A percentile compares a stretch with the other conserved stretches of the same genome.
These are phyloP conservation scores for Salix exigua DNA, from an alignment of 345 rosid species.

Conservation along the genomic window DNA sequence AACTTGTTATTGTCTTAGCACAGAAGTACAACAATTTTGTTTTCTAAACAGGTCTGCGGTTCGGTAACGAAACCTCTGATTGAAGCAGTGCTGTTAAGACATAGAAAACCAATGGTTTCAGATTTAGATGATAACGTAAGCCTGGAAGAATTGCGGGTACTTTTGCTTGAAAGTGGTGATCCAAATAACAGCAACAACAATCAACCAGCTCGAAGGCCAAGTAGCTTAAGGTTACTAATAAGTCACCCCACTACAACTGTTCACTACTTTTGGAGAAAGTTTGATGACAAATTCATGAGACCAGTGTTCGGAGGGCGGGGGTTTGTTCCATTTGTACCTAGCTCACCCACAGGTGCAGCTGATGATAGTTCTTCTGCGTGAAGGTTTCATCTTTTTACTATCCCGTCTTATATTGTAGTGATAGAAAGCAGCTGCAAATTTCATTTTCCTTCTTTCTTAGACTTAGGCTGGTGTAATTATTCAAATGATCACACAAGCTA, in stretches of 20 bases:
- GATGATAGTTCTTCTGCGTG: conserved; percentile 25
- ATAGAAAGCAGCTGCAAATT: neutral
- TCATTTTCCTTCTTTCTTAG: too few relatives aligned
- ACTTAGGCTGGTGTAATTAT: too few relatives aligned
- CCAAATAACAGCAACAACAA: conserved; percentile 23
- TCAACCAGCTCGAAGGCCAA: conserved; percentile 14
- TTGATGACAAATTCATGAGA: conserved; percentile 65
- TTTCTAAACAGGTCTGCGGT: conserved; percentile 47
- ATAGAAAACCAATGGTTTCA: conserved; percentile 33
- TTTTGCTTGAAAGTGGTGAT: conserved; percentile 46
- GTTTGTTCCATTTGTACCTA: conserved; percentile 49
- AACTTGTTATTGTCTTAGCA: neutral
- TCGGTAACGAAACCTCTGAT: conserved; percentile 63
- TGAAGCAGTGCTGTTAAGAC: conserved; percentile 38
- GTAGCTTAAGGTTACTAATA: conserved; percentile 45
- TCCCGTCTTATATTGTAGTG: neutral
- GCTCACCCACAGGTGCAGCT: conserved; percentile 45
- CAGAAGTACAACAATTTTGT: neutral
- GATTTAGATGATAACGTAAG: conserved; percentile 43
- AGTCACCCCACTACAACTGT: conserved; percentile 48
- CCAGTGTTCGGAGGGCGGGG: conserved; percentile 74
- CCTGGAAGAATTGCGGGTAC: conserved; percentile 52
- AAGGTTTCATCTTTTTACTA: neutral
- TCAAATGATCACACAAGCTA: too few relatives aligned
- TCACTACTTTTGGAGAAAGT: conserved; percentile 63